Evolutionary conservation across 2,329 filamentous ascomycete genomes (phyloP).

Genomic region (Paraconiothyrium sp.): DNA sequence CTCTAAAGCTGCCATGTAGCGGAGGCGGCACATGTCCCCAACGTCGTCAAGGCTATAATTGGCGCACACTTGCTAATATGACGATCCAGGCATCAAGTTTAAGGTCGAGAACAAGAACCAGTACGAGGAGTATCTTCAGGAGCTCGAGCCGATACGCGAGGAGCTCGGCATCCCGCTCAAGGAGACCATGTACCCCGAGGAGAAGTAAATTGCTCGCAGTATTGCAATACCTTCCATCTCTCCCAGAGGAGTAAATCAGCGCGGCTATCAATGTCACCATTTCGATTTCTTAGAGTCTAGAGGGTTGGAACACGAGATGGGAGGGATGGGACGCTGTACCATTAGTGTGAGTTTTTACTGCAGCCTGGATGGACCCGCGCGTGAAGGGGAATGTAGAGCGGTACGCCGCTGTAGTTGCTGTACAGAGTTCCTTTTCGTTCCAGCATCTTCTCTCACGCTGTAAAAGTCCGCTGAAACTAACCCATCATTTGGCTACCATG

Average conservation of each 20-base stretch:
- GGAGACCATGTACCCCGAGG: constrained; percentile 86
- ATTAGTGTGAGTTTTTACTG: constrained; percentile 37
- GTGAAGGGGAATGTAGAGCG: constrained; percentile 26
- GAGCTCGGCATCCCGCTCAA: constrained; percentile 92
- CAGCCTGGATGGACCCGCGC: constrained; percentile 18
- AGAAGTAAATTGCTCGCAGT: constrained; percentile 36
- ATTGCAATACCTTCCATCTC: constrained; percentile 20
- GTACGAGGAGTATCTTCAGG: constrained; percentile 94
- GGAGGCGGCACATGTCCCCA: not conserved
- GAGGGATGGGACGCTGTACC: constrained; percentile 27
- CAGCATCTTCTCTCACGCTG: not conserved
- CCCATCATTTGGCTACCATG: not conserved
- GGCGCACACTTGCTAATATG: constrained; percentile 35
- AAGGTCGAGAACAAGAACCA: constrained; percentile 99
- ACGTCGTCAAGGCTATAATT: not conserved
- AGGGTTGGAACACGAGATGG: not conserved
- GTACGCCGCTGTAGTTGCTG: constrained; percentile 41
- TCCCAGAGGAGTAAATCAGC: constrained; percentile 21
- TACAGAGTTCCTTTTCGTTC: constrained; percentile 34
- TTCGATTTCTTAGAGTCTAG: constrained; percentile 26
- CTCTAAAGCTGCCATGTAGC: not conserved
- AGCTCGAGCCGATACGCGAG: constrained; percentile 91
- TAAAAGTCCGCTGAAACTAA: constrained; percentile 11
- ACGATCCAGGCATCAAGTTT: constrained; percentile 83
- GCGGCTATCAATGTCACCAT: constrained; percentile 35